These are phyloP conservation scores for Dysphania ambrosioides DNA, from an alignment of 148 eudicot genomes.

Conservation along the genomic window DNA sequence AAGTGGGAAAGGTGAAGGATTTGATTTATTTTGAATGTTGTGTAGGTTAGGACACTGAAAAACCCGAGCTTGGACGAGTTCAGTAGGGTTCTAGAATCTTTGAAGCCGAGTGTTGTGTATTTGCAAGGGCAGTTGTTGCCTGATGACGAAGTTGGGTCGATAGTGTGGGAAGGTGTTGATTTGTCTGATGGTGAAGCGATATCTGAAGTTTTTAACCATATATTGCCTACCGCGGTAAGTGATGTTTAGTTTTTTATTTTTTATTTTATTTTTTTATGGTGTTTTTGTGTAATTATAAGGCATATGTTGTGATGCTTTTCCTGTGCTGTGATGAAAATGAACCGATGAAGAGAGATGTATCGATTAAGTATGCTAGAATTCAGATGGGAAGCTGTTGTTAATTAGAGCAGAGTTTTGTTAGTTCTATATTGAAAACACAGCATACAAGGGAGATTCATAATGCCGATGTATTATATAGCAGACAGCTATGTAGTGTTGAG, in stretches of 20 bases:
- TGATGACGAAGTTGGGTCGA: conserved; percentile 65
- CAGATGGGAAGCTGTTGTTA: background rate
- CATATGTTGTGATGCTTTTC: background rate
- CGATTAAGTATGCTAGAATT: background rate
- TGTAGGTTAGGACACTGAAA: conserved; percentile 65
- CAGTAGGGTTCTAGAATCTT: conserved; percentile 45
- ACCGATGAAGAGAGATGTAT: background rate
- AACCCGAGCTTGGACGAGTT: conserved; percentile 66
- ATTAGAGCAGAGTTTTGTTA: background rate
- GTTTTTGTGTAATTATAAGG: background rate
- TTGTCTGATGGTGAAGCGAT: conserved; percentile 48
- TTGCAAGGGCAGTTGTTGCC: conserved; percentile 70
- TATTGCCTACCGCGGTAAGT: conserved; percentile 75
- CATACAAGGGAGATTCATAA: background rate
- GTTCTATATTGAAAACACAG: background rate
- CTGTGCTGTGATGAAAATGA: background rate
- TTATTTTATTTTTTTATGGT: background rate
- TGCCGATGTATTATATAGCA: background rate
- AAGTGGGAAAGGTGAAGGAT: background rate
- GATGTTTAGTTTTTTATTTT: conserved; percentile 4
- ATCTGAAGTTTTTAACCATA: conserved; percentile 51
- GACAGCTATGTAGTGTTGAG: background rate
- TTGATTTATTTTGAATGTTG: background rate
- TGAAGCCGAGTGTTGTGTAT: conserved; percentile 66
- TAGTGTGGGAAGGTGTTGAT: conserved; percentile 59